Evolutionary conservation across 768 basidiomycete genomes (phyloP).

Genomic region (Porphyrellus cyaneotinctus): DNA sequence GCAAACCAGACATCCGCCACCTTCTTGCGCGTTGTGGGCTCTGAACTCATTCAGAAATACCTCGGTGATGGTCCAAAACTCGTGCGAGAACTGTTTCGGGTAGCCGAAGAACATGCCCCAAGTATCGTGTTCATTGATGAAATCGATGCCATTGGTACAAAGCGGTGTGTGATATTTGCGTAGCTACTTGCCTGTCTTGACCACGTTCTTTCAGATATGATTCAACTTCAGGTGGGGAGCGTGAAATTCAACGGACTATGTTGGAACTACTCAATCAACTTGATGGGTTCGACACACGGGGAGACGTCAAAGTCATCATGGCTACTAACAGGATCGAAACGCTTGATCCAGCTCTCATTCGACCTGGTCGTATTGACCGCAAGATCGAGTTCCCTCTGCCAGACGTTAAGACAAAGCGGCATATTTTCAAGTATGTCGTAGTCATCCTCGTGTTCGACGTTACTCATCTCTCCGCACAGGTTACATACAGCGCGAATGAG

Average conservation of each 20-base stretch:
- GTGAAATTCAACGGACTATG: constrained; percentile 99
- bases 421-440: constrained; percentile 80
- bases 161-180: constrained; percentile 58
- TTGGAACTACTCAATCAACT: constrained; percentile 96
- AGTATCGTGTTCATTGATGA: constrained; percentile 99
- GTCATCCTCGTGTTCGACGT: neutral
- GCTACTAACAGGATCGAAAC: constrained; percentile 98
- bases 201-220: constrained; percentile 64
- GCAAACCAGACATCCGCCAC: constrained; percentile 98
- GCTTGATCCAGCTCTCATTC: constrained; percentile 95
- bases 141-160: constrained; percentile 97
- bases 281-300: constrained; percentile 98
- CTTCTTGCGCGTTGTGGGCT: constrained; percentile 95
- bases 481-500: constrained; percentile 96
- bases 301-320: constrained; percentile 99
- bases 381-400: constrained; percentile 99
- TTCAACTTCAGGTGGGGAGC: constrained; percentile 96
- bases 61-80: constrained; percentile 98
- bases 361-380: constrained; percentile 96
- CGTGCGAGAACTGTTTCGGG: constrained; percentile 94
- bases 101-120: constrained; percentile 96
- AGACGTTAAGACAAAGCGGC: constrained; percentile 97
- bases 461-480: constrained; percentile 34
- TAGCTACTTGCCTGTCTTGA: constrained; percentile 3
- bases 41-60: constrained; percentile 98